Base-by-base conservation (phyloP, 2,329 filamentous ascomycete genomes). In the Colletotrichum chrysophilum region DNA sequence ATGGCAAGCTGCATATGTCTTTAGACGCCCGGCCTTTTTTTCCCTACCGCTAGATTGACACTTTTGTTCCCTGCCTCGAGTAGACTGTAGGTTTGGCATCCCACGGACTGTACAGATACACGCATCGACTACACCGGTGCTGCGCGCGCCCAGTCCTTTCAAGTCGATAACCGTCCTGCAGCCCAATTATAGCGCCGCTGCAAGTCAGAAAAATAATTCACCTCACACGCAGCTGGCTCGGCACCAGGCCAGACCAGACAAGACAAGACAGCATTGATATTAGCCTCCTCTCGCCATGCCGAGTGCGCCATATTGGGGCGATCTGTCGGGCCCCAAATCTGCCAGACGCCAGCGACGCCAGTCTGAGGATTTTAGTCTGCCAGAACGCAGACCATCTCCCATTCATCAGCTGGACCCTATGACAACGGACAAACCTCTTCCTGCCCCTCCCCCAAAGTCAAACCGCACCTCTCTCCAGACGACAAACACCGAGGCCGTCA, bases 391-490 rank as follows among this genome's bases (percentile, higher is more conserved):
- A 32, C 38, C 43, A 21, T 79, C 76, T 81, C 82, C 78, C 28
- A 32, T 32, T 78, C 80, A 71, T 56, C 66, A 58, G 34, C 48
- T 64, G 62, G 55, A 66, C 34, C 68, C 28, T 36, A 66, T 28
- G 64, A 77, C 55, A 72, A 75, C 60, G 73, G 78, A 62, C 30
- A 34, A 62, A 36, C 60, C 70, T 62, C 61, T 55, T 52, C 64
- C 62, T 30, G 48, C 62, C 21, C 38, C 70, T 66, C 73, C 67
- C 34, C 60, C 74, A 70, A 75, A 76, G 55, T 76, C 87, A 76
- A 88, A 90, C 79, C 88, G 90, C 77, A 84, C 83, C 75, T 93
- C 91, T 26, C 83, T 86, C 74, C 91, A 92, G 84, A 92, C 91
- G 71, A 85, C 87, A 80, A 86, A 83, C 80, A 90, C 89, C 75